Percentiles rank a stretch among this genome's conserved stretches.
These are phyloP conservation scores for Penicillium verrucosum DNA, from an alignment of 2,329 filamentous ascomycete genomes.

Conservation along the genomic window DNA sequence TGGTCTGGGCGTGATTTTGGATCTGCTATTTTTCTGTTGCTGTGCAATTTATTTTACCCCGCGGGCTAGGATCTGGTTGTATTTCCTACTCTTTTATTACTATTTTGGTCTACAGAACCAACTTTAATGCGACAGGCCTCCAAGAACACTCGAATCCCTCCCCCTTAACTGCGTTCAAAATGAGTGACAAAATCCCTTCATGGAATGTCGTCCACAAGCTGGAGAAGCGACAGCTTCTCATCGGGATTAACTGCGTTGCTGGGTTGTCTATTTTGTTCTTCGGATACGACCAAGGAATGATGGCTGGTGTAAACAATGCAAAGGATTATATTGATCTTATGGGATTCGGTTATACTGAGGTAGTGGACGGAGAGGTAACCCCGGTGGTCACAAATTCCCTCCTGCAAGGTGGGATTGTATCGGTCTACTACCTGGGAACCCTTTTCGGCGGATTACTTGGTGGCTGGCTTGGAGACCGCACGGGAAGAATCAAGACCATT, in stretches of 20 bases:
- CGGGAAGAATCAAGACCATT: constrained; percentile 63
- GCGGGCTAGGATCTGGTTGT: not conserved
- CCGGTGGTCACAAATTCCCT: constrained; percentile 59
- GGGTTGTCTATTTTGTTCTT: constrained; percentile 68
- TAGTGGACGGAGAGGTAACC: constrained; percentile 41
- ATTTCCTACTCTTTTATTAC: not conserved
- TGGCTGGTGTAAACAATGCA: constrained; percentile 64
- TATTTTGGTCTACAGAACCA: not conserved
- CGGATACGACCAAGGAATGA: constrained; percentile 56
- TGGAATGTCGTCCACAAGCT: constrained; percentile 54
- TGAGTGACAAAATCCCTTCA: constrained; percentile 39
- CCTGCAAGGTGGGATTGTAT: constrained; percentile 62
- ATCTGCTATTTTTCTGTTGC: not conserved
- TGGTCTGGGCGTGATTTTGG: not conserved
- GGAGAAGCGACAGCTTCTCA: constrained; percentile 56
- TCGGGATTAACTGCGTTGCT: constrained; percentile 62
- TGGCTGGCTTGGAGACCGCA: constrained; percentile 61
- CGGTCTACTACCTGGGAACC: constrained; percentile 58
- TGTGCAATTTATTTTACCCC: not conserved
- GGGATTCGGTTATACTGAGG: constrained; percentile 60
- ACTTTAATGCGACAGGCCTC: not conserved
- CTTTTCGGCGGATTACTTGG: constrained; percentile 62
- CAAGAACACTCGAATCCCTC: not conserved
- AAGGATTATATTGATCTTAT: constrained; percentile 63
- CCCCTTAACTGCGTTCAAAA: constrained; percentile 15